phyloP scores from a whole-genome alignment of 2,329 filamentous ascomycete species.

The Nannizzia gypsea region DNA sequence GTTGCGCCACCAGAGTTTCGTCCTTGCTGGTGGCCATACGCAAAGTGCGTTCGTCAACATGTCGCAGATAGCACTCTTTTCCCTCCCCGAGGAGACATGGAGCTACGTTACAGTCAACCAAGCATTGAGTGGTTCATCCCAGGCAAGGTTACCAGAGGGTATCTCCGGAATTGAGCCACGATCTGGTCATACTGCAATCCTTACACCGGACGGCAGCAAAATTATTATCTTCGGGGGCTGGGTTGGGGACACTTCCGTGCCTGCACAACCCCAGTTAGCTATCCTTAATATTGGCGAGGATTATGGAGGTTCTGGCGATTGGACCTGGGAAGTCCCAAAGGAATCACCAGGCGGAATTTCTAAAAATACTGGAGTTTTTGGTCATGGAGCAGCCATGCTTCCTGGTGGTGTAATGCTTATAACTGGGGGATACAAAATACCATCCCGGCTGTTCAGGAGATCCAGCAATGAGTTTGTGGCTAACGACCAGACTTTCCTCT shows the following conservation, averaged over 20 bases:
- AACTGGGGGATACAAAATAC: constrained; percentile 46
- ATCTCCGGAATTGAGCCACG: constrained; percentile 56
- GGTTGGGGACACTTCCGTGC: constrained; percentile 67
- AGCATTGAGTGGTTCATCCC: constrained; percentile 31
- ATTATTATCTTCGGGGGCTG: constrained; percentile 79
- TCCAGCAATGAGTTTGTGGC: constrained; percentile 20
- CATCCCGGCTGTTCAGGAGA: constrained; percentile 29
- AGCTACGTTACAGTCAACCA: constrained; percentile 59
- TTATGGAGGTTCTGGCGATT: constrained; percentile 45
- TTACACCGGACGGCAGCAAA: constrained; percentile 65
- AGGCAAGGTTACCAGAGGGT: constrained; percentile 46
- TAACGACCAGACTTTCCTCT: constrained; percentile 43
- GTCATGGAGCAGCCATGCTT: constrained; percentile 51
- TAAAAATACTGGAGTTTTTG: constrained; percentile 43
- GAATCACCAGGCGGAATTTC: constrained; percentile 30
- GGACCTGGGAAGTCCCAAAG: constrained; percentile 34
- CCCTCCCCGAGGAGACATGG: constrained; percentile 76
- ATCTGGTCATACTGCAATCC: constrained; percentile 76
- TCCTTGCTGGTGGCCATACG: constrained; percentile 79
- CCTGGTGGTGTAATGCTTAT: constrained; percentile 52
- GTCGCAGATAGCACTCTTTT: constrained; percentile 80
- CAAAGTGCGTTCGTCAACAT: constrained; percentile 80
- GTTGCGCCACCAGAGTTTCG: constrained; percentile 64
- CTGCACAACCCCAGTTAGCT: constrained; percentile 71
- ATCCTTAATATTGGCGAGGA: constrained; percentile 63